Percentiles rank a stretch among this genome's conserved stretches.
Conservation (phyloP, 2,329 filamentous ascomycete species). For the Ustulina deusta region DNA sequence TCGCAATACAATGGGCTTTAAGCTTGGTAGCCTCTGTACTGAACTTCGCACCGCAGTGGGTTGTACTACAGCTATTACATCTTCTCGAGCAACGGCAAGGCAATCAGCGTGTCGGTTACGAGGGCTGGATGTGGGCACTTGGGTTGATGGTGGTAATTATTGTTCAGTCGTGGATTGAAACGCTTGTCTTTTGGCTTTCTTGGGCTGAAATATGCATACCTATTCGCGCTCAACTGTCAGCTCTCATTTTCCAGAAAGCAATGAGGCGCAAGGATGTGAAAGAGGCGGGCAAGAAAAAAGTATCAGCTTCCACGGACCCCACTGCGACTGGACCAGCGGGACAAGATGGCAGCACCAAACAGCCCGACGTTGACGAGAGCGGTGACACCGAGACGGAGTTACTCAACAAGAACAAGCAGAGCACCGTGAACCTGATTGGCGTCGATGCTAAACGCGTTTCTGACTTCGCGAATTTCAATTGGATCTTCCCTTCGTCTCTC, state of each 20-base stretch:
- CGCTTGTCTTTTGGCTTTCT: conserved; percentile 75
- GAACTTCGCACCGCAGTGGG: conserved; percentile 78
- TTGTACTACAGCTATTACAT: conserved; percentile 73
- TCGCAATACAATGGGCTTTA: conserved; percentile 70
- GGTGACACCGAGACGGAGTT: conserved; percentile 62
- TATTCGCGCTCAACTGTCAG: conserved; percentile 75
- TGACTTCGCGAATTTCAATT: conserved; percentile 75
- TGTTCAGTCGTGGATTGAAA: conserved; percentile 70
- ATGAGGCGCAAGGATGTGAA: conserved; percentile 83
- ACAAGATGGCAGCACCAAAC: conserved; percentile 48
- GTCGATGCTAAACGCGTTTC: conserved; percentile 78
- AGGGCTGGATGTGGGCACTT: conserved; percentile 76
- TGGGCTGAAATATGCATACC: conserved; percentile 73
- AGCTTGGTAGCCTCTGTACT: conserved; percentile 66
- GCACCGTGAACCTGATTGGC: conserved; percentile 82
- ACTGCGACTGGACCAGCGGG: conserved; percentile 47
- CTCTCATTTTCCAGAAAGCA: conserved; percentile 81
- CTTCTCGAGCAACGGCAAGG: conserved; percentile 68
- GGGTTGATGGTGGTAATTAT: conserved; percentile 72
- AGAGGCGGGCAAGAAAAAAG: conserved; percentile 64
- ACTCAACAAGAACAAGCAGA: conserved; percentile 69
- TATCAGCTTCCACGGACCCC: conserved; percentile 50
- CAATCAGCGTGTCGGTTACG: conserved; percentile 60
- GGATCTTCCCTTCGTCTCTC: conserved; percentile 71
- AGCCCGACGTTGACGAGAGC: conserved; percentile 52